phyloP scores from a whole-genome alignment of 352 stramenopile genomes.

The Pythium pyrilobum region DNA sequence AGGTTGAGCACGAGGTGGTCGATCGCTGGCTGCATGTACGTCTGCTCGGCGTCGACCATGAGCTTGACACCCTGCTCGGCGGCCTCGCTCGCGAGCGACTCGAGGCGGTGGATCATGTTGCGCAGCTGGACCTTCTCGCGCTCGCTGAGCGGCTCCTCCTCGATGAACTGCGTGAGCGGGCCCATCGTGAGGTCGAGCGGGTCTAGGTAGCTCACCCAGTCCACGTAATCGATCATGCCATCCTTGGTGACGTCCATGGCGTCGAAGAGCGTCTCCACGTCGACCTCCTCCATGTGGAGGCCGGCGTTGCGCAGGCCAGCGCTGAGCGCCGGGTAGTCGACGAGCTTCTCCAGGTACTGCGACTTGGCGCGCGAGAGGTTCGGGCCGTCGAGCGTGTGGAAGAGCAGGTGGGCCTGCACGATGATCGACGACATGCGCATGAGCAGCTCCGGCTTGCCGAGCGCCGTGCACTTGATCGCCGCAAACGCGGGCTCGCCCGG shows the following conservation, averaged over 20 bases:
- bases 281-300: slow-evolving; percentile 52
- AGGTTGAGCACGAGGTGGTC: slow-evolving; percentile 90
- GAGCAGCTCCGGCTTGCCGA: slow-evolving; percentile 95
- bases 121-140: slow-evolving; percentile 89
- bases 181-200: slow-evolving; percentile 89
- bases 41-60: slow-evolving; percentile 98
- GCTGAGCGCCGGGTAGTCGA: slow-evolving; percentile 75
- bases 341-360: slow-evolving; percentile 71
- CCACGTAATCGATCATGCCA: slow-evolving; percentile 91
- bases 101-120: slow-evolving; percentile 85
- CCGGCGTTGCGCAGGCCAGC: slow-evolving; percentile 66
- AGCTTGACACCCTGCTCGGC: slow-evolving; percentile 83
- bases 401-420: slow-evolving; percentile 88
- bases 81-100: slow-evolving; percentile 69
- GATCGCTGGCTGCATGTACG: slow-evolving; percentile 97
- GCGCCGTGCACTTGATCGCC: slow-evolving; percentile 96
- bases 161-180: slow-evolving; percentile 83
- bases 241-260: slow-evolving; percentile 63
- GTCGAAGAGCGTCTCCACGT: slow-evolving; percentile 58
- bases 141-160: slow-evolving; percentile 68
- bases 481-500: slow-evolving; percentile 85
- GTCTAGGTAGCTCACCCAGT: slow-evolving; percentile 92
- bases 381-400: slow-evolving; percentile 87
- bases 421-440: slow-evolving; percentile 94
- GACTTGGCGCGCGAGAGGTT: slow-evolving; percentile 81